Evolutionary conservation across 441 rosid genomes (phyloP).

Genomic region (Adansonia rubrostipa): DNA sequence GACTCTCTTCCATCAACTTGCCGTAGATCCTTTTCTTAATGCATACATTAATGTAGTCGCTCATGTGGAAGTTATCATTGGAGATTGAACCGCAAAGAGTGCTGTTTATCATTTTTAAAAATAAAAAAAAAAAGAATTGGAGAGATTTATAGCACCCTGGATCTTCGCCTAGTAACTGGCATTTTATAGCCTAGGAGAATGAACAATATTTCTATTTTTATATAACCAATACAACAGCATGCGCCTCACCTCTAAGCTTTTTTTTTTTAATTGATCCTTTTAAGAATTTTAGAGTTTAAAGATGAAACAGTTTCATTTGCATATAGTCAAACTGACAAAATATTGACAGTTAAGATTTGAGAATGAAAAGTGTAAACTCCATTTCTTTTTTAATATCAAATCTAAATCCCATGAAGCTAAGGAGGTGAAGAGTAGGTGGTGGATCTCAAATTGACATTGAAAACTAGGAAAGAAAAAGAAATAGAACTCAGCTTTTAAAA

Average conservation of each 20-base stretch:
- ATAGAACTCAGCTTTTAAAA: not conserved
- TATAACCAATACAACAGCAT: conserved; percentile 4
- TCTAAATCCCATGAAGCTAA: not conserved
- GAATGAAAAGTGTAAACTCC: not conserved
- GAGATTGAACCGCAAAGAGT: conserved; percentile 3
- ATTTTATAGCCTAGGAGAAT: conserved; percentile 21
- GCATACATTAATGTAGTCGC: not conserved
- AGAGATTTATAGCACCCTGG: conserved; percentile 3
- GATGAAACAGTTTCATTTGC: not conserved
- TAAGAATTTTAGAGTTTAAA: not conserved
- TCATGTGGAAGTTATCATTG: not conserved
- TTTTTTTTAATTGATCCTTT: not conserved
- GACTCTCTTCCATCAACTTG: not conserved
- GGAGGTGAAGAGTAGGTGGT: not conserved
- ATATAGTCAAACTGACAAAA: not conserved
- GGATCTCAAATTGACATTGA: not conserved
- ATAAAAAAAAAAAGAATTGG: not conserved
- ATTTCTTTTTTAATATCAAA: not conserved
- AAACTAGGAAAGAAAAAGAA: not conserved
- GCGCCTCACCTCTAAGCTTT: conserved; percentile 15
- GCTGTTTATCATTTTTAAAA: not conserved
- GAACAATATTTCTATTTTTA: not conserved
- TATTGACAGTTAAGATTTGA: conserved; percentile 9
- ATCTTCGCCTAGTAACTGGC: conserved; percentile 13
- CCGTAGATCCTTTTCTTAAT: not conserved